Conservation (phyloP, 2,329 filamentous ascomycete species). For the Sclerotiophoma versabilis region DNA sequence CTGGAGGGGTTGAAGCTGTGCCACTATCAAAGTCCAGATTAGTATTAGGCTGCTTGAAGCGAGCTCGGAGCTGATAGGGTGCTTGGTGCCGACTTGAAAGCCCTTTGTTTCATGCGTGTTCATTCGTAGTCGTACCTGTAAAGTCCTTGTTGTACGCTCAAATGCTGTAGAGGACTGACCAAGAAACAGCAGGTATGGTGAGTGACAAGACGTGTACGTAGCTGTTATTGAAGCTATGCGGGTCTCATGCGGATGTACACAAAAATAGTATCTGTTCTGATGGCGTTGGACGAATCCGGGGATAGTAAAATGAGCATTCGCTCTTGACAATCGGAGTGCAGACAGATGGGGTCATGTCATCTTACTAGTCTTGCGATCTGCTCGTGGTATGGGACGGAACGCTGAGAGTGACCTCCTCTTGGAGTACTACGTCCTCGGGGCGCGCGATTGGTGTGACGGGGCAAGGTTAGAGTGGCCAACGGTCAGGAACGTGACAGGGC, state of each 20-base stretch:
- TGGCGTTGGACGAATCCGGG: neutral
- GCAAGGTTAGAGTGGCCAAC: neutral
- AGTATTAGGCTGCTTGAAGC: constrained; percentile 39
- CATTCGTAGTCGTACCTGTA: neutral
- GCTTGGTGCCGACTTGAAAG: constrained; percentile 27
- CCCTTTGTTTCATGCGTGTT: constrained; percentile 11
- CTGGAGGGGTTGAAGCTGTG: constrained; percentile 39
- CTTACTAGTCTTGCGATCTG: neutral
- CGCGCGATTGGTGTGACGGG: constrained; percentile 1
- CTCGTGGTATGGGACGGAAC: neutral
- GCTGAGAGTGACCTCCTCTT: neutral
- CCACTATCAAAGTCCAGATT: constrained; percentile 47
- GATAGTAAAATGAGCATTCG: neutral
- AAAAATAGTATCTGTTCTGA: neutral
- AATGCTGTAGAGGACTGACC: neutral
- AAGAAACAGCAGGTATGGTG: neutral
- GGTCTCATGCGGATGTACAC: neutral
- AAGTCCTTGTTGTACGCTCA: neutral
- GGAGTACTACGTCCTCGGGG: constrained; percentile 7
- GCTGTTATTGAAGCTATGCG: neutral
- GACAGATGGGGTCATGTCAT: neutral
- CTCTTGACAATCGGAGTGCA: neutral
- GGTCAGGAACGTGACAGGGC: constrained; percentile 2
- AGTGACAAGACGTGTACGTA: neutral
- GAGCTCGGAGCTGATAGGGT: constrained; percentile 28